These are phyloP conservation scores for Xerocomellus intermedius DNA, from an alignment of 768 basidiomycete genomes.

Conservation along the genomic window DNA sequence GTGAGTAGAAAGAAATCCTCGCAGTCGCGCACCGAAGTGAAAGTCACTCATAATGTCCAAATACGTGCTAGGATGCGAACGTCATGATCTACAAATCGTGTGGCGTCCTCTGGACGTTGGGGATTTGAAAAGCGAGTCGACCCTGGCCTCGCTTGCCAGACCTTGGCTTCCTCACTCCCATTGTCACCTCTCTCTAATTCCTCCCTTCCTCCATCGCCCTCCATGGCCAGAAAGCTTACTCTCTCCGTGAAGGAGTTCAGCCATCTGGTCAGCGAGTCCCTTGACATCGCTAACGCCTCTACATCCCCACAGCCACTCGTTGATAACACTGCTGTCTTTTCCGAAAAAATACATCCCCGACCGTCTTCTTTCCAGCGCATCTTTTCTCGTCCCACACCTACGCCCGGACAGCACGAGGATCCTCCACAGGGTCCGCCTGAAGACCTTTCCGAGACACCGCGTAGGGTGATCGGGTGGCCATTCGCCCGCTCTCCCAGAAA, in stretches of 20 bases:
- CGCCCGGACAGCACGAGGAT: slow-evolving; percentile 7
- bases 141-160: slow-evolving; percentile 20
- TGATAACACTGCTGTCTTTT: slow-evolving; percentile 22
- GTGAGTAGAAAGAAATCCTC: not conserved
- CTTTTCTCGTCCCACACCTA: slow-evolving; percentile 27
- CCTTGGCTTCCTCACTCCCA: not conserved
- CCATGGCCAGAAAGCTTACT: slow-evolving; percentile 31
- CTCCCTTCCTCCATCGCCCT: not conserved
- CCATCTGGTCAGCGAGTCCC: slow-evolving; percentile 35
- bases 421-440: slow-evolving; percentile 7
- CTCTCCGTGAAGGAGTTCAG: slow-evolving; percentile 33
- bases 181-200: slow-evolving; percentile 4
- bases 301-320: slow-evolving; percentile 21
- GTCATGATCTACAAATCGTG: slow-evolving; percentile 14
- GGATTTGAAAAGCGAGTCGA: slow-evolving; percentile 9
- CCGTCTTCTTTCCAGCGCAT: slow-evolving; percentile 30
- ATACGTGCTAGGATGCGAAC: too few relatives aligned
- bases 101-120: not conserved
- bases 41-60: too few relatives aligned
- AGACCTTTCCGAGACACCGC: slow-evolving; percentile 17
- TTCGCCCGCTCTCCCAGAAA: slow-evolving; percentile 28
- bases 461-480: slow-evolving; percentile 31
- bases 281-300: slow-evolving; percentile 17
- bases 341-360: slow-evolving; percentile 21
- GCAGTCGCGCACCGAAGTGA: too few relatives aligned